Evolutionary conservation across 371 early-diverging fungal genomes (phyloP), one percentile per base, ranked within the genome.

Genomic region (Apophysomyces ossiformis): DNA sequence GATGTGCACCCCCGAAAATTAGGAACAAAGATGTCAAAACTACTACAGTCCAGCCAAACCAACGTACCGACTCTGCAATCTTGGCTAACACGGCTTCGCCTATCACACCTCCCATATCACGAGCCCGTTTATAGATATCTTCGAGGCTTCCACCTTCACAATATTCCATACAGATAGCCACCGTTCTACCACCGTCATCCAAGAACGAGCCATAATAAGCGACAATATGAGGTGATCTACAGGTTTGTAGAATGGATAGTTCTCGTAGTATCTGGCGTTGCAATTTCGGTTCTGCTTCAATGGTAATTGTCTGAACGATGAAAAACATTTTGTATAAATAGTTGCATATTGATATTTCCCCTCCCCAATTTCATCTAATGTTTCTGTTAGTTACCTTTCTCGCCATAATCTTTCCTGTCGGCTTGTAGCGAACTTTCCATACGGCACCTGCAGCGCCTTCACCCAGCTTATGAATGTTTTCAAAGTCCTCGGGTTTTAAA

Each of bases 91-190:
- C 90, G 38, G 81, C 81, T 64, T 92, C 93, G 9, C 91, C 90
- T 70, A 92, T 89, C 13, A 82, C 65, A 58, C 81, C 86, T n/a
- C 83, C 78, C 60, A 87, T 72, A 61, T 80, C 79, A 35, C 81
- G 77, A 39, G 89, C 84, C 21, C 84, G 77, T 73, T 88, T 91
- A 65, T 91, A 92, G 35, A 93, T 89, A 38, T 83, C 84, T 65
- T 93, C 92, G 50, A 93, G 80, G 63, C 90, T 89, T n/a, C 93
- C 93, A 21, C 89, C 92, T 67, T 89, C 90, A 67, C 90, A 89
- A 71, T 90, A 96, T 76, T 97, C 98, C 94, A 97, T 95, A 81
- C 95, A 95, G 46, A 98, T 92, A 9, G 91, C 91, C 16, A 98
- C 86, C 18, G 88, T 83, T 57, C 86, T 85, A 61, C 93, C 92